phyloP scores from a whole-genome alignment of 1,284 basidiomycete species.

The Sutorius eximius region DNA sequence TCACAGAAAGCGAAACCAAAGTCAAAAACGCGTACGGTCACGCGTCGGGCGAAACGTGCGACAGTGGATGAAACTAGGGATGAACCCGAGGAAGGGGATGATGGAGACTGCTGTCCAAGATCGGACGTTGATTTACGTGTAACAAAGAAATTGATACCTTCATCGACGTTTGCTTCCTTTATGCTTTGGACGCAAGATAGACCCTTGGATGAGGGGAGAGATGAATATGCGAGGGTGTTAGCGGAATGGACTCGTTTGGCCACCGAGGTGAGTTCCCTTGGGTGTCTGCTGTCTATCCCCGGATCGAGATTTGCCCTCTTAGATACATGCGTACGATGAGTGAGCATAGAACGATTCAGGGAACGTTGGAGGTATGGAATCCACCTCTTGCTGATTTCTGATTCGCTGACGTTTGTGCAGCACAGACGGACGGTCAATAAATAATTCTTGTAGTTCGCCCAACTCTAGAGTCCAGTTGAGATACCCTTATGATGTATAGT shows the following conservation, averaged over 20 bases:
- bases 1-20: conserved; percentile 8
- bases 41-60: conserved; percentile 3
- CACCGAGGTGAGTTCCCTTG: conserved; percentile 47
- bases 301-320: neutral
- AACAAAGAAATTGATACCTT: conserved; percentile 44
- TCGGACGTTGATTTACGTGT: conserved; percentile 12
- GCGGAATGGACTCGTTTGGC: conserved; percentile 66
- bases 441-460: neutral
- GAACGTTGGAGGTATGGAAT: neutral
- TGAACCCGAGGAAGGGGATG: conserved; percentile 22
- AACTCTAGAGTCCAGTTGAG: no score
- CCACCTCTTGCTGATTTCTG: neutral
- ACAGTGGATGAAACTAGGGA: conserved; percentile 8
- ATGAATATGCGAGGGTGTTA: conserved; percentile 67
- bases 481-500: neutral
- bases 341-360: neutral
- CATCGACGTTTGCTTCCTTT: conserved; percentile 58
- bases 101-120: conserved; percentile 28
- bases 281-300: neutral
- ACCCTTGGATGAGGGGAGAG: conserved; percentile 60
- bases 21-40: conserved; percentile 9
- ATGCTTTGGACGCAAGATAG: conserved; percentile 73
- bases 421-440: neutral
- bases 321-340: conserved; percentile 32
- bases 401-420: neutral